Base-by-base conservation (phyloP, 2,329 filamentous ascomycete genomes). In the Drechmeria coniospora region DNA sequence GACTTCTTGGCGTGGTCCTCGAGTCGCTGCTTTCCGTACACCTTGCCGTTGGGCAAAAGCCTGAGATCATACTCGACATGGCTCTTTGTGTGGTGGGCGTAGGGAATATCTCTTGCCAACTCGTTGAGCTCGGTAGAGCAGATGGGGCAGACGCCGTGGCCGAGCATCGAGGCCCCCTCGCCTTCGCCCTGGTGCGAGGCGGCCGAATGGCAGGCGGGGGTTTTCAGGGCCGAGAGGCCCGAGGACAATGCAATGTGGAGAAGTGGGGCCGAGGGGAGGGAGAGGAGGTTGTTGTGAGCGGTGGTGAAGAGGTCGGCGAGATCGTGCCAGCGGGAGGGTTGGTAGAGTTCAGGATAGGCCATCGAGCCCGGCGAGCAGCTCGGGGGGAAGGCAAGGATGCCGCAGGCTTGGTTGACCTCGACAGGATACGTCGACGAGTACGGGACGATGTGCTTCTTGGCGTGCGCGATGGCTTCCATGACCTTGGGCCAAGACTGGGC, bases 111-210 rank as follows among this genome's bases (percentile, higher is more conserved):
- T 28, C 77, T 66, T 2, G 90, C 87, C 19, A 98, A 68, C 44
- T 86, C 80, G 50, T 95, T 95, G 31, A 98, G 69, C 54, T 98
- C 90, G 1, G 79, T 90, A 26, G 79, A 90, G 60, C 90, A 98
- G 46, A 98, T 95, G 3, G 90, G 90, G 43, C 90, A 98, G 23
- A 95, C 74, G 26, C 74, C 77, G 6, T 79, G 77, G 2, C 73
- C 74, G 1, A 78, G 67, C 16, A 59, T 63, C 2, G 50, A 45
- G 12, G 40, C 35, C 15, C 34, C 32, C 15, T 43, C 33, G 9
- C 40, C 37, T 13, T 42, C 32, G 9, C 40, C 37, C 14, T 40
- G 28, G 20, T 59, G 54, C 1, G 68, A 65, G 4, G 68, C 59
- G 14, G 62, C 58, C 2, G 78, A 79, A 56, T 95, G 86, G 49